Base-by-base conservation (phyloP, 306 rosid species). In the Trifolium pratense region DNA sequence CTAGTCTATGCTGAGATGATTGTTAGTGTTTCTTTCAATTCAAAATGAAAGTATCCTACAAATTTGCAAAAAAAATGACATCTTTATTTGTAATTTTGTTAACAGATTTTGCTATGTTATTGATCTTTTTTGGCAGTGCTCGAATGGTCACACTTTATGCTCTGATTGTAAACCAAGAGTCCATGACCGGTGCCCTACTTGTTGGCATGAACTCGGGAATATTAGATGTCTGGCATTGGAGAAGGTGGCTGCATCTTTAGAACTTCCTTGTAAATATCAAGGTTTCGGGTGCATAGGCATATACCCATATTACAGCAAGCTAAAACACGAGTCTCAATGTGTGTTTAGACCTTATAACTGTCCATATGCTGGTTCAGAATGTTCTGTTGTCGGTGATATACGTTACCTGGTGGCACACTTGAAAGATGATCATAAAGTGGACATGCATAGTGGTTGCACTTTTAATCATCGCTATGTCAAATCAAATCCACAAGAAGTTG, bases 371-470 rank as follows among this genome's bases (percentile, higher is more conserved):
- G 97, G 97, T 52, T 92, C 97, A 37, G 96, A 90, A 79, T 92
- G 97, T 80, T 23, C 83, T 0, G 84, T 84, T 16, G 39, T 85
- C 42, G 97, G 96, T 69, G 96, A 90, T 76, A 90, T 92, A 66
- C 89, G 93, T 32, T 85, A 60, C 84, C 65, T 92, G 51, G 97
- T 92, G 70, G 78, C 89, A 67, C 97, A 92, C 77, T 84, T 92
- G 63, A 86, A 87, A 84, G 96, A 92, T n/a, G 94, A 92, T 81
- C 97, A 92, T 86, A 92, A 92, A 76, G 97, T 92, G 68, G 97
- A 92, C 82, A 92, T 92, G 97, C 97, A 92, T 79, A 85, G 31
- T 75, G 97, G 97, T 21, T 84, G 94, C 83, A 90, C 97, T 65
- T 92, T 92, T 75, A 92, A 92, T 83, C 97, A 92, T 79, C 94